phyloP scores from a whole-genome alignment of 148 eudicot genomes.

The Arctostaphylos glauca region DNA sequence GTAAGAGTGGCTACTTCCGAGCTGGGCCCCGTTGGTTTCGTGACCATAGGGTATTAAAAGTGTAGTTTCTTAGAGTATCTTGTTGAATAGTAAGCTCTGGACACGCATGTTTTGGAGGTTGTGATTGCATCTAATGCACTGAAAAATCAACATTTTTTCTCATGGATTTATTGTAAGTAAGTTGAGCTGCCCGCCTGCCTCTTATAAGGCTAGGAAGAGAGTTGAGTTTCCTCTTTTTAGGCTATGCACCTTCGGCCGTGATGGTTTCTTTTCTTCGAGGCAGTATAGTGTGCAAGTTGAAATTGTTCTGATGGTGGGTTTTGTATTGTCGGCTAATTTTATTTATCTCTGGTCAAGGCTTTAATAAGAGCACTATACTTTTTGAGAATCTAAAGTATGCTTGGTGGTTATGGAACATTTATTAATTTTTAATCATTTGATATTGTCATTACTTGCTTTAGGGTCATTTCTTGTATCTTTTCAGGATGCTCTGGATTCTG shows the following conservation, averaged over 20 bases:
- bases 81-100: neutral
- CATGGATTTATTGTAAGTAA: neutral
- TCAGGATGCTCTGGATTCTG: conserved; percentile 72
- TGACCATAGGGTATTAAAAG: neutral
- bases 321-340: neutral
- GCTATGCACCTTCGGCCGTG: neutral
- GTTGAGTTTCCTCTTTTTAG: neutral
- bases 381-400: neutral
- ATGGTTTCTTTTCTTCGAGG: neutral
- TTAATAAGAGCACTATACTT: neutral
- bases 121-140: neutral
- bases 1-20: neutral
- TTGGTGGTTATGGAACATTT: neutral
- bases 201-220: neutral
- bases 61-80: neutral
- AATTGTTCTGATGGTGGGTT: neutral
- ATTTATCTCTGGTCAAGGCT: neutral
- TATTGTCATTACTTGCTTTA: neutral
- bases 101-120: neutral
- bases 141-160: neutral
- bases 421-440: neutral
- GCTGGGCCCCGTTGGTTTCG: neutral
- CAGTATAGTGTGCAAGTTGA: neutral
- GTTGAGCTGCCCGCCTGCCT: neutral
- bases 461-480: conserved; percentile 16